phyloP scores from a whole-genome alignment of 2,329 filamentous ascomycete species.

The Fusarium chuoi region DNA sequence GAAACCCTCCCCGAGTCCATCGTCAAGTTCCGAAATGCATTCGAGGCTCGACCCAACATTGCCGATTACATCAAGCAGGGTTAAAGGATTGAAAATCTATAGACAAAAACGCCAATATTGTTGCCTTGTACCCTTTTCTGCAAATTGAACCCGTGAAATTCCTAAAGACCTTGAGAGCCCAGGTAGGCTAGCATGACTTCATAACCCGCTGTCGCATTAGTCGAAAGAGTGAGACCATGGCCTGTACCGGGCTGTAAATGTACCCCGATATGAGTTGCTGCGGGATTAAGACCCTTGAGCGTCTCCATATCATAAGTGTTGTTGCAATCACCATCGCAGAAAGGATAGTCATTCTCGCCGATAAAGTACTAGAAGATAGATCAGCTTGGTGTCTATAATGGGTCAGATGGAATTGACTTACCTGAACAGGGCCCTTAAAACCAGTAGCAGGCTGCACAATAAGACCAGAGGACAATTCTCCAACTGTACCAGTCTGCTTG shows the following conservation, averaged over 20 bases:
- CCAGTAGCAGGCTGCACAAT: not conserved
- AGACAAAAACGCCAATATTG: fast-evolving
- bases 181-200: not conserved
- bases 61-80: constrained; percentile 1
- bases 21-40: not conserved
- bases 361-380: not conserved
- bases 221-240: not conserved
- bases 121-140: fast-evolving
- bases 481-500: not conserved
- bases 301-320: not conserved
- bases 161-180: not conserved
- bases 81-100: fast-evolving
- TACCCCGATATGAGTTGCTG: not conserved
- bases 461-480: not conserved
- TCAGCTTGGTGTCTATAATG: fast-evolving
- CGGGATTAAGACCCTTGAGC: not conserved
- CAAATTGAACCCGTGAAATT: fast-evolving
- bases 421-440: not conserved
- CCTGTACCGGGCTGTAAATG: not conserved
- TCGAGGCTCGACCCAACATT: constrained; percentile 4
- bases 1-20: constrained; percentile 2
- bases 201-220: not conserved
- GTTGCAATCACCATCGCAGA: not conserved
- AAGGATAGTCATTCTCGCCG: not conserved
- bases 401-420: fast-evolving